Evolutionary conservation across 2,329 filamentous ascomycete species (phyloP), one percentile per base, ranked within the genome.

Genomic region (Ophiosphaerella korrae): DNA sequence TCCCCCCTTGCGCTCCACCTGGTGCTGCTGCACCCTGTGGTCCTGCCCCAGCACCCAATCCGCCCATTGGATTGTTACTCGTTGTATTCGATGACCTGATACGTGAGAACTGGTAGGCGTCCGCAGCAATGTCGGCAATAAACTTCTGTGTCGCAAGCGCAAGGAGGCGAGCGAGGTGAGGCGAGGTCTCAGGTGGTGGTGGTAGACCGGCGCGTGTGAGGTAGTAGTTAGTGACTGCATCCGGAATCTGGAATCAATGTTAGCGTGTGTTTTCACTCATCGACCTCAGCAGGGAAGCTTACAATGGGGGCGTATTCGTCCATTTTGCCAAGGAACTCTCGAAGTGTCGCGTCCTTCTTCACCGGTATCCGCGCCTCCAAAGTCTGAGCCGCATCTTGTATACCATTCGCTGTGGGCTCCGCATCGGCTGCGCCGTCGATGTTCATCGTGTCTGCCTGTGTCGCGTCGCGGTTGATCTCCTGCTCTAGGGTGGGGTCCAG

Each of bases 71-170:
- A 75, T 96, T 97, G 72, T 92, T 96, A 11, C 88, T 87, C 57
- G 89, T 92, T 51, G 88, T 92, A 70, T 94, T 95, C 18, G 90
- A 93, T n/a, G 90, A 90, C 35, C 94, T 88, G 68, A 99, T 97
- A 45, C 93, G 90, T 54, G 89, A 92, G 81, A 97, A 97, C 76
- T 99, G 94, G 75, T 99, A 99, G 2, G 94, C 92, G 74, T 99
- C 94, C 50, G 94, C 92, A 1, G 94, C 94, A 60, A 99, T 91
- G 74, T 99, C 94, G 52, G 94, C 92, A 66, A 99, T 90, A 80
- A 99, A 99, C 73, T 99, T 99, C 72, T 99, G 94, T 0, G 94
- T 96, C n/a, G 94, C 94, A 7, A 99, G 88, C 2, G 94, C 93
- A 37, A 99, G 88, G 3, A 99, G 88, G 41, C 93, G 91, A 18